Base-by-base conservation (phyloP, 1,284 basidiomycete species). In the Cutaneotrichosporon sp. region DNA sequence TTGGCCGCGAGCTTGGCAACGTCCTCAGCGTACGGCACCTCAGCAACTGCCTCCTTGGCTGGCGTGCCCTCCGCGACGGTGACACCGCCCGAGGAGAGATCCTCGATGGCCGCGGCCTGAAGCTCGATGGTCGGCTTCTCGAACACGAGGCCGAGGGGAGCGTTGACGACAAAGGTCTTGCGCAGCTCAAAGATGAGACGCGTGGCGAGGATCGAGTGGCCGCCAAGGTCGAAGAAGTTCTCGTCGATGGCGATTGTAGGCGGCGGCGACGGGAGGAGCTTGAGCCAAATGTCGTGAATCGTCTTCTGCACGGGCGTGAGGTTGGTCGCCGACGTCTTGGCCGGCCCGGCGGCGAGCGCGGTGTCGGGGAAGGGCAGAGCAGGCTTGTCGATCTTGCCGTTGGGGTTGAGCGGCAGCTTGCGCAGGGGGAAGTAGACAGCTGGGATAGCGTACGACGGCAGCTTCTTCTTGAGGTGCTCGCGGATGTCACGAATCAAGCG, bases 301-400 rank as follows among this genome's bases (percentile, higher is more conserved):
- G 85, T 87, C 73, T 88, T 83, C 81, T 97, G 92, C 0, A 92
- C 96, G 0, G 90, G 82, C 1, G 85, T 88, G 32, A 85, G 83
- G 31, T 72, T 67, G 13, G 77, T 68, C 5, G 74, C 64, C 8
- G 76, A 73, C 68, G 73, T 81, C 64, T 61, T 56, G 72, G 80
- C 76, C 32, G 82, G 71, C 30, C 82, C 73, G 22, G 84, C 84
- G 4, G 86, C 86, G 63, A 92, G 88, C 3, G 89, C 91, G 1
- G 97, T 99, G 81, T 99, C 97, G 2, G 97, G 97, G 89, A 99
- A 99, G 16, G 97, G 97, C 58, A 99, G 86, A 0, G 93, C 92
- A 0, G 97, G 96, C 80, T 99, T 99, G 84, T 99, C 97, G 77
- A 99, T 90, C 83, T 99, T 99, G 68, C 97, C 97, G 78, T 99